Evolutionary conservation across 345 rosid genomes (phyloP).

Genomic region (rapeseed (Brassica napus)): Da-Ae NC_063451.1:41872001-41872500

Average conservation of each 20-base stretch:
- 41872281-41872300: neutral
- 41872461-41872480: conserved; percentile 95
- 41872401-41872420: conserved; percentile 94
- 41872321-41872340: neutral
- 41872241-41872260: neutral
- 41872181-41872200: too few species aligned
- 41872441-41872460: conserved; percentile 98
- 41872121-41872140: too few species aligned
- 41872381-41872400: conserved; percentile 66
- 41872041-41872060: too few species aligned
- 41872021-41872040: too few species aligned
- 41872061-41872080: too few species aligned
- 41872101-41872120: too few species aligned
- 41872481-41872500: conserved; percentile 92
- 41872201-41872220: too few species aligned
- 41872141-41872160: too few species aligned
- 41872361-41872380: conserved; percentile 26
- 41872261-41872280: neutral
- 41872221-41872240: too few species aligned
- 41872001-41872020: too few species aligned
- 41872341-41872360: neutral
- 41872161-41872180: too few species aligned
- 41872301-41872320: conserved; percentile 10
- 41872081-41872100: too few species aligned
- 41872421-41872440: conserved; percentile 89